Percentiles rank a stretch among this genome's conserved stretches.
These are phyloP conservation scores for Aureobasidium melanogenum DNA, from an alignment of 2,329 filamentous ascomycete species.

Conservation along the genomic window DNA sequence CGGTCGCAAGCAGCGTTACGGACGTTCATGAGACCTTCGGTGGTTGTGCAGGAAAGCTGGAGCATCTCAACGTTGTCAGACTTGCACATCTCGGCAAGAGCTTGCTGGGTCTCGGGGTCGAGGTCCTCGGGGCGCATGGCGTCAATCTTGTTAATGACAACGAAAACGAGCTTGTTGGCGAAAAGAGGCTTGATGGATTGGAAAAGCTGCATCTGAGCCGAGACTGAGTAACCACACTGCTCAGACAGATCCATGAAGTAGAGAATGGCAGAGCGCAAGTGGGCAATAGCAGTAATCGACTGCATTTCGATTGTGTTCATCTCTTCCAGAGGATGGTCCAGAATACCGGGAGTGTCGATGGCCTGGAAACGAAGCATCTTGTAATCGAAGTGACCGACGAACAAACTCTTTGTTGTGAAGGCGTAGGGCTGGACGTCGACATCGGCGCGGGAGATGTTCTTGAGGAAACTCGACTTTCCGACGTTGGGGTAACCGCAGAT, in stretches of 20 bases:
- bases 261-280: constrained; percentile 86
- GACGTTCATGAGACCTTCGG: constrained; percentile 86
- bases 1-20: constrained; percentile 93
- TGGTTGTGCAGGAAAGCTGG: constrained; percentile 88
- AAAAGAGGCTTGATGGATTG: constrained; percentile 95
- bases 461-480: constrained; percentile 92
- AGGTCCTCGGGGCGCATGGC: constrained; percentile 80
- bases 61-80: constrained; percentile 86
- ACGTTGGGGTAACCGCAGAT: constrained; percentile 98
- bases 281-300: constrained; percentile 93
- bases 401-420: constrained; percentile 95
- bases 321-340: constrained; percentile 95
- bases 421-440: constrained; percentile 97
- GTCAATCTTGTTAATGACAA: constrained; percentile 98
- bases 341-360: constrained; percentile 96
- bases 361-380: constrained; percentile 86
- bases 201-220: constrained; percentile 90
- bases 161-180: constrained; percentile 92
- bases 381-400: constrained; percentile 96
- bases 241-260: constrained; percentile 98
- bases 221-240: constrained; percentile 90
- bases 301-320: constrained; percentile 99
- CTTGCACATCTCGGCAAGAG: constrained; percentile 73
- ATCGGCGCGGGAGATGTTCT: constrained; percentile 85
- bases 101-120: constrained; percentile 64